Conservation (phyloP, 1,139 yeast species). For the Geotrichum candidum region DNA sequence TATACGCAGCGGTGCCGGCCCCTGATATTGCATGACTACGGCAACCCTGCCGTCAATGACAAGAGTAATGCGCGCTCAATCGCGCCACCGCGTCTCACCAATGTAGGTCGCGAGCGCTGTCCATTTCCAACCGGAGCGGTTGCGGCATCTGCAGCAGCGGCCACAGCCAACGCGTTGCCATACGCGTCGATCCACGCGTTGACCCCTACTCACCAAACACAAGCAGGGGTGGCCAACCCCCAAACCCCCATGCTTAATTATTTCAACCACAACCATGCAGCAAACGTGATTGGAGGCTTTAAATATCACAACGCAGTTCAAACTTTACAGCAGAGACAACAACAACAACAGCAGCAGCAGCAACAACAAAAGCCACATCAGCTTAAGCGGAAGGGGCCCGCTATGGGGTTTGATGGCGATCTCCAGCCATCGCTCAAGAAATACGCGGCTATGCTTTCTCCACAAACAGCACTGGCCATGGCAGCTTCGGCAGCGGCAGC, state of each 20-base stretch:
- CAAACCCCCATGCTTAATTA: neutral
- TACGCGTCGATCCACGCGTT: neutral
- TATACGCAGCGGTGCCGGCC: conserved; percentile 75
- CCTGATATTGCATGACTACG: conserved; percentile 77
- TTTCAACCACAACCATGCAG: too few relatives aligned
- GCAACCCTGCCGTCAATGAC: neutral
- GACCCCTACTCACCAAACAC: neutral
- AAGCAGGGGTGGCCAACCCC: neutral
- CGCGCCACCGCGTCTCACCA: neutral
- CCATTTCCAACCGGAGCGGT: neutral
- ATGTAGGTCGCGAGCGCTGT: neutral
- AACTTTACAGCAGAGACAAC: neutral
- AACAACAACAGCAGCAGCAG: neutral
- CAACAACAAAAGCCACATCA: neutral
- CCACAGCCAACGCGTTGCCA: neutral
- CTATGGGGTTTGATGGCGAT: neutral
- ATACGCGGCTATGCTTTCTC: neutral
- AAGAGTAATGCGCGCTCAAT: neutral
- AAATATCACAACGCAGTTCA: neutral
- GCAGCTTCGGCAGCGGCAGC: neutral
- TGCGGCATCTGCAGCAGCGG: neutral
- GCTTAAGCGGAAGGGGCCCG: neutral
- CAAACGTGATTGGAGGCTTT: too few relatives aligned
- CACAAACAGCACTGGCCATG: neutral
- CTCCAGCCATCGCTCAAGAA: neutral